A percentile compares a stretch with the other conserved stretches of the same genome.
phyloP scores from a whole-genome alignment of 2,329 filamentous ascomycete genomes.

The Cladosporium velox region DNA sequence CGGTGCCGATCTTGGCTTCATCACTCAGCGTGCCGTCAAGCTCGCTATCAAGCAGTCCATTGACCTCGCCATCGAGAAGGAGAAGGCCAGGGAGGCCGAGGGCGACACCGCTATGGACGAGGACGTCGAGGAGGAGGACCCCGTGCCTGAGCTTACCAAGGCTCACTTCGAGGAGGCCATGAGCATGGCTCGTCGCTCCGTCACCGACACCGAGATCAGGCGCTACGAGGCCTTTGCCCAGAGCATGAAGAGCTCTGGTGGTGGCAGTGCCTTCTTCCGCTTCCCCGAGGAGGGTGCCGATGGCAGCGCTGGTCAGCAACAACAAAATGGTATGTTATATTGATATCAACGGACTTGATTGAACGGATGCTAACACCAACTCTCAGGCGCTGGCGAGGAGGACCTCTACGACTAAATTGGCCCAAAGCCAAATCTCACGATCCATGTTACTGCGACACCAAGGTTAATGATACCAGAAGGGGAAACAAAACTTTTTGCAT shows the following conservation, averaged over 20 bases:
- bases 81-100: constrained; percentile 79
- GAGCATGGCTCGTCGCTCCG: constrained; percentile 88
- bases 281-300: constrained; percentile 69
- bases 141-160: constrained; percentile 92
- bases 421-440: neutral
- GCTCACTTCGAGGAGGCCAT: constrained; percentile 99
- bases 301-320: constrained; percentile 38
- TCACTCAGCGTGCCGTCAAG: constrained; percentile 98
- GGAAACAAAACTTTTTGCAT: constrained; percentile 1
- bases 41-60: constrained; percentile 99
- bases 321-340: constrained; percentile 41
- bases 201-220: constrained; percentile 95
- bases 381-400: constrained; percentile 85
- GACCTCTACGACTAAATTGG: constrained; percentile 83
- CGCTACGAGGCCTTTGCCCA: constrained; percentile 98
- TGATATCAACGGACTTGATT: constrained; percentile 29
- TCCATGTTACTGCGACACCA: neutral
- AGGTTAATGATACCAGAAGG: constrained; percentile 12
- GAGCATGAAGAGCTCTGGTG: constrained; percentile 97
- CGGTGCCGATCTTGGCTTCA: constrained; percentile 98
- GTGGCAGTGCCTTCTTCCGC: constrained; percentile 90
- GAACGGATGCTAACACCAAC: constrained; percentile 41
- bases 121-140: constrained; percentile 72
- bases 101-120: constrained; percentile 82
- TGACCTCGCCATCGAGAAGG: constrained; percentile 79